Conservation (phyloP, 2,329 filamentous ascomycete species). For the Botrytis hyacinthi region DNA sequence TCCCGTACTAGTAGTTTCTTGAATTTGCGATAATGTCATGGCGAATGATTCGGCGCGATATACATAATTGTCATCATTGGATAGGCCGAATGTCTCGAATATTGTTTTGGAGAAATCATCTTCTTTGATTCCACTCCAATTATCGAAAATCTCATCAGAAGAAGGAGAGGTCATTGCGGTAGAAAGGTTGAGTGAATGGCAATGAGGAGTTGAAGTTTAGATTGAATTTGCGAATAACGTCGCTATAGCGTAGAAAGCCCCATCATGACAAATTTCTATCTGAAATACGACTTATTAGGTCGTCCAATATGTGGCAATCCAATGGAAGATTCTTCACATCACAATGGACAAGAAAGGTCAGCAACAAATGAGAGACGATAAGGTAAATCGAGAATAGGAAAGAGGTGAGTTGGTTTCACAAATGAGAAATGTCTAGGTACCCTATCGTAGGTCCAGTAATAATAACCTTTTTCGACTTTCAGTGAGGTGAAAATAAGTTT, state of each 20-base stretch:
- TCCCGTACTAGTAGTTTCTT: conserved; percentile 23
- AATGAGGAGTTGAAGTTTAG: neutral
- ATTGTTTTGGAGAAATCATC: conserved; percentile 30
- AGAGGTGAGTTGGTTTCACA: neutral
- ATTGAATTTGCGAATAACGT: neutral
- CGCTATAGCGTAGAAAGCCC: neutral
- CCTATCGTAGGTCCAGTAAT: neutral
- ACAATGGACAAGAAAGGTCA: neutral
- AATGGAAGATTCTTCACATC: no score
- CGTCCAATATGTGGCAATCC: neutral
- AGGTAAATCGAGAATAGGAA: neutral
- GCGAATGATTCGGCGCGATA: conserved; percentile 34
- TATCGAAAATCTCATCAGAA: conserved; percentile 29
- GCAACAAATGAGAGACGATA: neutral
- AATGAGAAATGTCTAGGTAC: neutral
- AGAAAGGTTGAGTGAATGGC: neutral
- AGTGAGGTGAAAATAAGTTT: neutral
- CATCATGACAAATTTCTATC: neutral
- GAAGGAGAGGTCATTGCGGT: conserved; percentile 15
- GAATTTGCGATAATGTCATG: conserved; percentile 31
- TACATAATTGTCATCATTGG: conserved; percentile 29
- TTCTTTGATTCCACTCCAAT: conserved; percentile 29
- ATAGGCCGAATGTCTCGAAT: conserved; percentile 28
- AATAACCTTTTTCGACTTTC: neutral
- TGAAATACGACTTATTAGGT: neutral